phyloP scores from a whole-genome alignment of 2,329 filamentous ascomycete species.

The Grosmannia huntii region DNA sequence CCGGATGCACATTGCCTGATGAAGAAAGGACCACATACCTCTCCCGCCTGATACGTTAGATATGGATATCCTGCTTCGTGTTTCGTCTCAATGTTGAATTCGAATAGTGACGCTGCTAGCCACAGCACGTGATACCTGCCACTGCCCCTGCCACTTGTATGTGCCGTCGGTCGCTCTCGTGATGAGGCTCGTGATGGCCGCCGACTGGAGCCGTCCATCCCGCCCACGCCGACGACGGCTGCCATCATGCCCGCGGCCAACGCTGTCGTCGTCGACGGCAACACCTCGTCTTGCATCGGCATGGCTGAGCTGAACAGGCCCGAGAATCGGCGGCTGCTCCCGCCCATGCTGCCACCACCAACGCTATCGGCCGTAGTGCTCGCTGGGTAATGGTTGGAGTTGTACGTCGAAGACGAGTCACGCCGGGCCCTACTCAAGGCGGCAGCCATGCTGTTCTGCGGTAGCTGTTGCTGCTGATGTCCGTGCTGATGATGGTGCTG shows the following conservation, averaged over 20 bases:
- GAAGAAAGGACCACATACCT: conserved; percentile 29
- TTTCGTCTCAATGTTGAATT: conserved; percentile 93
- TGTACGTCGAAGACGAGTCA: conserved; percentile 43
- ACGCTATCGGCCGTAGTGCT: conserved; percentile 14
- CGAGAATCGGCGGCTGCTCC: conserved; percentile 41
- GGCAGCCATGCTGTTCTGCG: conserved; percentile 22
- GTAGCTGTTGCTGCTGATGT: conserved; percentile 38
- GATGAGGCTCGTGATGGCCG: conserved; percentile 47
- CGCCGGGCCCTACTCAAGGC: conserved; percentile 21
- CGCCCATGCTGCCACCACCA: background rate
- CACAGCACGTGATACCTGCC: conserved; percentile 63
- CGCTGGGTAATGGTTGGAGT: conserved; percentile 32
- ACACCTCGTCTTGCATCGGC: conserved; percentile 57
- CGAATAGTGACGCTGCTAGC: conserved; percentile 84
- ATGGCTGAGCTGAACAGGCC: conserved; percentile 80
- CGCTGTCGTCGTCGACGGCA: background rate
- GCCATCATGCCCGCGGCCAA: background rate
- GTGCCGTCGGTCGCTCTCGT: conserved; percentile 29
- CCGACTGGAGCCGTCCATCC: conserved; percentile 1
- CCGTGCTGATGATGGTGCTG: conserved; percentile 26
- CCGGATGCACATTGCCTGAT: background rate
- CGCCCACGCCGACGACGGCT: conserved; percentile 2
- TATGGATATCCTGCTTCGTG: conserved; percentile 93
- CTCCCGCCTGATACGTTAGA: conserved; percentile 85
- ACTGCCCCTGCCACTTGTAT: background rate